A percentile compares a stretch with the other conserved stretches of the same genome.
Conservation (phyloP, 257 asterid genomes). For the Nicotiana obtusifolia region DNA sequence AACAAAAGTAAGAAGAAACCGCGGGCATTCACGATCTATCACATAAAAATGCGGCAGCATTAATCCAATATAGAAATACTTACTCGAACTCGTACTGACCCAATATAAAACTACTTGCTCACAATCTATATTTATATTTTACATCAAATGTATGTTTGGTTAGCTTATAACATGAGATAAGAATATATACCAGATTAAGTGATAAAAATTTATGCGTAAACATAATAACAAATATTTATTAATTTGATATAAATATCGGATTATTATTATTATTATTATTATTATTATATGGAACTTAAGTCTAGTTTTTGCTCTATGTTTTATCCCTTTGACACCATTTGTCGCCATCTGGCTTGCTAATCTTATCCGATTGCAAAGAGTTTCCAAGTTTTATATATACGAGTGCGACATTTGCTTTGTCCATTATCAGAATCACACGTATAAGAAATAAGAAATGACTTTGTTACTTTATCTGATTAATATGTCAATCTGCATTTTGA, state of each 20-base stretch:
- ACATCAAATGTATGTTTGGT: too few relatives aligned
- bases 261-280: too few relatives aligned
- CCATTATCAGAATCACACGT: not conserved
- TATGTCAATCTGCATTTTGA: not conserved
- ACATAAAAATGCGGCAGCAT: not conserved
- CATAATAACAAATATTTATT: too few relatives aligned
- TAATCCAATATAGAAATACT: not conserved
- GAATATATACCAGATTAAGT: too few relatives aligned
- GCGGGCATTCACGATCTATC: not conserved
- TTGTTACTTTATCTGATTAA: not conserved
- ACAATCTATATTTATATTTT: too few relatives aligned
- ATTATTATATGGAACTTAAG: not conserved
- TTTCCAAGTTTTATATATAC: not conserved
- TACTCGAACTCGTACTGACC: too few relatives aligned
- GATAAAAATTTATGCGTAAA: too few relatives aligned
- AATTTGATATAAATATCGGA: too few relatives aligned
- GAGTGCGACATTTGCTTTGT: not conserved
- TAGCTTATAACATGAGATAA: too few relatives aligned
- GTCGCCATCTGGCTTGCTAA: not conserved
- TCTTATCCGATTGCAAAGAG: not conserved
- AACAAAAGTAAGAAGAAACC: not conserved
- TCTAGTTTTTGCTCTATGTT: not conserved
- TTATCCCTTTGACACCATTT: not conserved
- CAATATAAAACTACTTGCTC: too few relatives aligned
- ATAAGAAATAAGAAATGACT: not conserved